Evolutionary conservation across 1,284 basidiomycete species (phyloP).

Genomic region (Ganoderma sp.): DNA sequence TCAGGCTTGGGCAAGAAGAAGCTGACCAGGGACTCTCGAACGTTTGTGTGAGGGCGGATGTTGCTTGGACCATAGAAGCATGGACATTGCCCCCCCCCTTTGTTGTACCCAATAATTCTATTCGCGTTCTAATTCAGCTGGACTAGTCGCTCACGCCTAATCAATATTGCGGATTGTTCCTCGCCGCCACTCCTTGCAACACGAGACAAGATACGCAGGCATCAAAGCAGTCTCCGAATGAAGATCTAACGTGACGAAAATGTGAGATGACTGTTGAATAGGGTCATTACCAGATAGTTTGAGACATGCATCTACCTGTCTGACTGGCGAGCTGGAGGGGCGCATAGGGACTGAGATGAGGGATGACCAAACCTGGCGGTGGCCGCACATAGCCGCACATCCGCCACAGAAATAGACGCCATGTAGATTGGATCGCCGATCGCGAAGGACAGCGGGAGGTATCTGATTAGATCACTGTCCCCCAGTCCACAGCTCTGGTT

Average conservation of each 20-base stretch:
- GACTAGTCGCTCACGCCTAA: background rate
- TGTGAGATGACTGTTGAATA: no score
- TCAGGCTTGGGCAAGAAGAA: constrained; percentile 46
- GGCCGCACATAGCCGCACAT: no score
- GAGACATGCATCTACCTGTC: no score
- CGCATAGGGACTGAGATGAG: no score
- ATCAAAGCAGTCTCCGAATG: no score
- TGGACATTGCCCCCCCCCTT: background rate
- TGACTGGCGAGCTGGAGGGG: no score
- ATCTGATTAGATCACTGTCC: constrained; percentile 30
- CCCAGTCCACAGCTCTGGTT: constrained; percentile 2
- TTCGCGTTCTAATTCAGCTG: background rate
- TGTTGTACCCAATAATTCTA: background rate
- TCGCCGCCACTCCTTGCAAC: no score
- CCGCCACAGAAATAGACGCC: no score
- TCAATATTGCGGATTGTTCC: background rate
- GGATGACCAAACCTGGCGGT: no score
- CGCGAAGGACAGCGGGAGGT: constrained; percentile 1
- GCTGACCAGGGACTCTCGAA: constrained; percentile 53
- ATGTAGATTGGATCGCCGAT: constrained; percentile 5
- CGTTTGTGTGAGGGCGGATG: constrained; percentile 41
- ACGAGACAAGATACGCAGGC: no score
- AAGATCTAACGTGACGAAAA: no score
- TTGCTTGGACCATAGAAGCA: background rate
- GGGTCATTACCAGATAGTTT: no score